Percentiles rank a stretch among this genome's conserved stretches.
These are phyloP conservation scores for Fraxinus platypoda DNA, from an alignment of 305 asterid genomes.

Conservation along the genomic window DNA sequence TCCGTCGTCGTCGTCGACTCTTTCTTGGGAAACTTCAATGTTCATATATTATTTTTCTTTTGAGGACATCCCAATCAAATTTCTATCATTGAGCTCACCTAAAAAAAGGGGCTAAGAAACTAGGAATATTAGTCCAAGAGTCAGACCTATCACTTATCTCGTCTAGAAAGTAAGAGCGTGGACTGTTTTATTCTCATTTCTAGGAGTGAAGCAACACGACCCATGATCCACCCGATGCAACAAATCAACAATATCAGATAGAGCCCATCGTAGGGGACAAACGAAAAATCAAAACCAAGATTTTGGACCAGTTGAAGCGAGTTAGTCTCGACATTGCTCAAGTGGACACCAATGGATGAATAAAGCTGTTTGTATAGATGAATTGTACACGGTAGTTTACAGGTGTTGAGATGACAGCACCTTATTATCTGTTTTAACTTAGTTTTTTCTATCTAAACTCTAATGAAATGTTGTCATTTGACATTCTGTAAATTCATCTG, in stretches of 20 bases:
- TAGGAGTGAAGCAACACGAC: neutral
- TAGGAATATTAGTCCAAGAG: neutral
- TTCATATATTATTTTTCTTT: neutral
- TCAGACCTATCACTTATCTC: neutral
- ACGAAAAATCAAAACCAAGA: neutral
- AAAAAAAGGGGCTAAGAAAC: neutral
- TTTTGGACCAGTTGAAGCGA: neutral
- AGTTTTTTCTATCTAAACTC: neutral
- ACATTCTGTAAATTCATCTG: too few relatives aligned
- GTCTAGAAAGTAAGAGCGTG: neutral
- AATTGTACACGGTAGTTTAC: neutral
- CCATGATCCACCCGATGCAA: neutral
- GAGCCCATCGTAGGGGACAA: neutral
- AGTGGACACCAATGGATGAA: neutral
- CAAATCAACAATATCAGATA: neutral
- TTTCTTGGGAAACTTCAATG: neutral
- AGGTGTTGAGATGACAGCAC: neutral
- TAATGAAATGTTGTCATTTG: neutral
- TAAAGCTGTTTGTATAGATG: neutral
- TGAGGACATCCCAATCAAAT: neutral
- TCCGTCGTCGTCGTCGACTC: neutral
- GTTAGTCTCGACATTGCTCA: neutral
- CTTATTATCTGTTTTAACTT: too few relatives aligned
- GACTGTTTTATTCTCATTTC: neutral
- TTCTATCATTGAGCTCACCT: neutral